phyloP scores from a whole-genome alignment of 2,329 filamentous ascomycete genomes.

The Purpureocillium lavendulum region DNA sequence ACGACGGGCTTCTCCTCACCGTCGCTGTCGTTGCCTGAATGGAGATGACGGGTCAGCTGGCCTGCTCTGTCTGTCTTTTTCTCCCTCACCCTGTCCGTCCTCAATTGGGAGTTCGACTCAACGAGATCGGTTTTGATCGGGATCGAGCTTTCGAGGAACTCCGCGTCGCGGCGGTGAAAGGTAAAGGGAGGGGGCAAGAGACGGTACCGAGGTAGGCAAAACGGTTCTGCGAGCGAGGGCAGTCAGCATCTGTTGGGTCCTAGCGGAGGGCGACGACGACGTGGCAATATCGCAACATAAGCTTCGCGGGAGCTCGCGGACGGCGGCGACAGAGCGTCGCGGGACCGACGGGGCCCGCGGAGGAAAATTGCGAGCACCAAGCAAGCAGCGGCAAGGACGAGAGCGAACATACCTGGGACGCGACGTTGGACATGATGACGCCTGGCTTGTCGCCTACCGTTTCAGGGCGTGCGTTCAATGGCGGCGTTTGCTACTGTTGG shows the following conservation, averaged over 20 bases:
- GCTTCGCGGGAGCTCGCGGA: background rate
- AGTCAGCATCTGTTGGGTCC: constrained; percentile 1
- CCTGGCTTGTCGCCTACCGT: constrained; percentile 43
- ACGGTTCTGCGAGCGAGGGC: constrained; percentile 60
- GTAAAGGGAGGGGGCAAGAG: constrained; percentile 14
- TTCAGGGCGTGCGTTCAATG: constrained; percentile 23
- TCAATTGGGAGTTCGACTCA: too few relatives aligned
- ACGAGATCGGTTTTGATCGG: constrained; percentile 4
- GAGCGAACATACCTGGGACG: constrained; percentile 43
- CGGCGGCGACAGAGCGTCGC: too few relatives aligned
- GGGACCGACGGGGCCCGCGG: too few relatives aligned
- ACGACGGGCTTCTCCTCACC: constrained; percentile 65
- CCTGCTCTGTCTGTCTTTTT: too few relatives aligned
- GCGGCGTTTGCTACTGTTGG: constrained; percentile 23
- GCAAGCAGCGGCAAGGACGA: background rate
- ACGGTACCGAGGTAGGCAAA: constrained; percentile 94
- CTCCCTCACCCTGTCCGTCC: too few relatives aligned
- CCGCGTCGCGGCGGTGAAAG: constrained; percentile 7
- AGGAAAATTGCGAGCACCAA: background rate
- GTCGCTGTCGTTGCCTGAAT: constrained; percentile 49
- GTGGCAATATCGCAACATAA: background rate
- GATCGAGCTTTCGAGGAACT: constrained; percentile 4
- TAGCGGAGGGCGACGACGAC: too few relatives aligned
- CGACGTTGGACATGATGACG: constrained; percentile 51
- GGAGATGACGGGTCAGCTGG: constrained; percentile 7